Evolutionary conservation across 2,329 filamentous ascomycete genomes (phyloP).

Genomic region (Beauveria caledonica): DNA sequence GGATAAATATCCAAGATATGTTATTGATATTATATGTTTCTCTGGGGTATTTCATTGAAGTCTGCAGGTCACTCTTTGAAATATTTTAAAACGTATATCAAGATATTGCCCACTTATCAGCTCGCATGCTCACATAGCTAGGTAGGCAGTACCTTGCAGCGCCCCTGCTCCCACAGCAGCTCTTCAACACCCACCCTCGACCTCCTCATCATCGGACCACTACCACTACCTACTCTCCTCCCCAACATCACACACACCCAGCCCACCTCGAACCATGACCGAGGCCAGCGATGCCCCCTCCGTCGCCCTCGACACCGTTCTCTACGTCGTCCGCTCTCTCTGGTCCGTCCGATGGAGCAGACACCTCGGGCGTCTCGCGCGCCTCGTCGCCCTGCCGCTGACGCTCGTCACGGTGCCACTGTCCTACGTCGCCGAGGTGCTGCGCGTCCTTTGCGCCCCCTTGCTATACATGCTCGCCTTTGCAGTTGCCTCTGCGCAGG

Average conservation of each 20-base stretch:
- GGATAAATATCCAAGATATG: no score
- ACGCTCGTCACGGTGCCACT: slow-evolving; percentile 24
- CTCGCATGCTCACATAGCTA: not conserved
- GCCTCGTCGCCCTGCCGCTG: slow-evolving; percentile 23
- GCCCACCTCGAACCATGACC: slow-evolving; percentile 1
- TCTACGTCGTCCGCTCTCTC: slow-evolving; percentile 13
- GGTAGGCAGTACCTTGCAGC: not conserved
- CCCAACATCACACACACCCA: not conserved
- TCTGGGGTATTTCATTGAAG: no score
- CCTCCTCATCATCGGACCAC: not conserved
- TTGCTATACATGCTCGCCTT: slow-evolving; percentile 26
- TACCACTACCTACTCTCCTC: no score
- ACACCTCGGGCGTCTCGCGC: slow-evolving; percentile 17
- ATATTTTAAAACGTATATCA: no score
- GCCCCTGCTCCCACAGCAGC: not conserved
- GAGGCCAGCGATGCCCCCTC: slow-evolving; percentile 17
- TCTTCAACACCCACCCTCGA: not conserved
- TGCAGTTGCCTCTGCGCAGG: slow-evolving; percentile 16
- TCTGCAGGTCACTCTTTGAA: no score
- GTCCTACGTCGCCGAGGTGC: slow-evolving; percentile 18
- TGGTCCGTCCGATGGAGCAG: slow-evolving; percentile 21
- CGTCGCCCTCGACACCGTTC: slow-evolving; percentile 19
- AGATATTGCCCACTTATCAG: no score
- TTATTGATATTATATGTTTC: no score
- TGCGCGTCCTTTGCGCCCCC: slow-evolving; percentile 30